These are phyloP conservation scores for Gautieria morchelliformis DNA, from an alignment of 768 basidiomycete genomes.

Conservation along the genomic window DNA sequence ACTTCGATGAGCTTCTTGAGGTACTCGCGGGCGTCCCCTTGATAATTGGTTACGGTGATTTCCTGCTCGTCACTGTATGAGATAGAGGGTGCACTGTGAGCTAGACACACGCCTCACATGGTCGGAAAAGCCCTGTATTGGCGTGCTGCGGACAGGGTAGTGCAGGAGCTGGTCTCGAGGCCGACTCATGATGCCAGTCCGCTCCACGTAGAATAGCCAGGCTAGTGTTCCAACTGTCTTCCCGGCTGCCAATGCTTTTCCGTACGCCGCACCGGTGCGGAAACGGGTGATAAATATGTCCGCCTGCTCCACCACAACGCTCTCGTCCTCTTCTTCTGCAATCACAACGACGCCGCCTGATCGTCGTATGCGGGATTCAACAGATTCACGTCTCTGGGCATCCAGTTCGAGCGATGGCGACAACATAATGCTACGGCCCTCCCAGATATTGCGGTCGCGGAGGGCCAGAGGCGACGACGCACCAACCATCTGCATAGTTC, in stretches of 20 bases:
- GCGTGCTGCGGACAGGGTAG: constrained; percentile 64
- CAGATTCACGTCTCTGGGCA: background rate
- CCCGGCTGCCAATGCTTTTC: constrained; percentile 50
- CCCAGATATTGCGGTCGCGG: constrained; percentile 39
- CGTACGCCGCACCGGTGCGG: constrained; percentile 60
- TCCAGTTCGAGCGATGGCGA: constrained; percentile 37
- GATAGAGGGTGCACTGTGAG: background rate
- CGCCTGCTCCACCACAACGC: constrained; percentile 34
- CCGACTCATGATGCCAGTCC: constrained; percentile 45
- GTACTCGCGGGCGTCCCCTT: constrained; percentile 79
- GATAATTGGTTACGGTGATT: constrained; percentile 84
- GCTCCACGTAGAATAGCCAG: constrained; percentile 78
- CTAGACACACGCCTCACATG: constrained; percentile 39
- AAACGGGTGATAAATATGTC: constrained; percentile 70
- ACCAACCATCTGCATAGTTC: background rate
- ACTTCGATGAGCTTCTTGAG: constrained; percentile 70
- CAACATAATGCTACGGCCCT: constrained; percentile 50
- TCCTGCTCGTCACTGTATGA: constrained; percentile 30
- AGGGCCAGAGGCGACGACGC: background rate
- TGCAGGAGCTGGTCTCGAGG: constrained; percentile 74
- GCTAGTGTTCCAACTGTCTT: constrained; percentile 70
- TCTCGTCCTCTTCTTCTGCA: constrained; percentile 17
- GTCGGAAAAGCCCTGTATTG: constrained; percentile 46
- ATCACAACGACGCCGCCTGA: constrained; percentile 47
- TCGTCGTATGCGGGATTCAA: constrained; percentile 20